phyloP scores from a whole-genome alignment of 768 basidiomycete genomes.

The Calocybe cyanea region DNA sequence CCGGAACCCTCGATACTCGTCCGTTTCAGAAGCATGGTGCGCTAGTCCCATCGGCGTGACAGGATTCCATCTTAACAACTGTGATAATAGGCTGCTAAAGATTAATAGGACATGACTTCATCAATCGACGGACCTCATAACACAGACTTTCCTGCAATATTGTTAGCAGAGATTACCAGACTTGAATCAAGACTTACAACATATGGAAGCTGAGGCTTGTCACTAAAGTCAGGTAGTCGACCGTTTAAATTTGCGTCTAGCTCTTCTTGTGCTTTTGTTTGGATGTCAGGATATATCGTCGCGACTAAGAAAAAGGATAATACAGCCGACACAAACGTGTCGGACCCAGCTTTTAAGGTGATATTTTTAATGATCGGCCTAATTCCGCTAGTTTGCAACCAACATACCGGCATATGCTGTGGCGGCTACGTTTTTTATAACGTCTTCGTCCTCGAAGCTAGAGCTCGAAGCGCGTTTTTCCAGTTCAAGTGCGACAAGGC shows the following conservation, averaged over 20 bases:
- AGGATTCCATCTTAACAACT: constrained; percentile 42
- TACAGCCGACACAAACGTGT: constrained; percentile 34
- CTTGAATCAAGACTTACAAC: constrained; percentile 24
- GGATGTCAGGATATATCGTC: constrained; percentile 36
- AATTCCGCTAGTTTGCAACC: neutral
- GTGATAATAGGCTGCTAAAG: neutral
- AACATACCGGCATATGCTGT: constrained; percentile 38
- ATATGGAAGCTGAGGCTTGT: constrained; percentile 32
- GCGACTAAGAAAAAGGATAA: constrained; percentile 37
- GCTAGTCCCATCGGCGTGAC: constrained; percentile 30
- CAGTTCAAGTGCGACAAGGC: constrained; percentile 34
- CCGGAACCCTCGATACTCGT: constrained; percentile 36
- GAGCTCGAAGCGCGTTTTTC: constrained; percentile 22
- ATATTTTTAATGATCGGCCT: neutral
- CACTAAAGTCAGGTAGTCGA: constrained; percentile 36
- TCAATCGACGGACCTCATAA: constrained; percentile 19
- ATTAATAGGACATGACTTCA: neutral
- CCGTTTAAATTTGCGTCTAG: constrained; percentile 29
- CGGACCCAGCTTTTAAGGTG: constrained; percentile 24
- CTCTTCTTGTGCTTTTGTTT: constrained; percentile 32
- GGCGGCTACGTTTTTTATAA: constrained; percentile 39
- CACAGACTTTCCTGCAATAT: constrained; percentile 24
- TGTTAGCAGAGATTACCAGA: neutral
- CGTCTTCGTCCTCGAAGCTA: constrained; percentile 27
- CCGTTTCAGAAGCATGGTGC: constrained; percentile 28